Base-by-base conservation (phyloP, 164 flowering plant genomes). In the Umbilicus rupestris region DNA sequence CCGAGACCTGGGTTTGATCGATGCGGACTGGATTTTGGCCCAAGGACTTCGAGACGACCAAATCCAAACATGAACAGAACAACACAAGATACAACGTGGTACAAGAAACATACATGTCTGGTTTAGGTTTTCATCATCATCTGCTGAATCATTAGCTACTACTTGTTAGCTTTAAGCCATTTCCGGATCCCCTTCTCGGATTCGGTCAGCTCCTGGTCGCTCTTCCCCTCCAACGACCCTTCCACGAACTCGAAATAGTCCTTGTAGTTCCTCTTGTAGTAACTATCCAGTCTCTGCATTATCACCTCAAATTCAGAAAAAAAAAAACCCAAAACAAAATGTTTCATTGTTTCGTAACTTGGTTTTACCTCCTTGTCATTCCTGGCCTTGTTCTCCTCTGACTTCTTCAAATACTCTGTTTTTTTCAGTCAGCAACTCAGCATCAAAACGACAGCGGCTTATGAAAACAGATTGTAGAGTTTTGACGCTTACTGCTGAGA, bases 191-290 rank as follows among this genome's bases (percentile, higher is more conserved):
- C 89, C 79, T 90, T 88, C 72, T 93, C 98, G 5, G 97, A 35
- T 77, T 93, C 92, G 2, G 92, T 50, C 11, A 90, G 84, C 66
- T 79, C 67, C 59, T 65, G 4, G 35, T 75, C 88, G 8, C 73
- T 70, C 80, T 80, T 89, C 33, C 72, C 83, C 69, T 66, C 76
- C 66, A 87, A 35, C 37, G 87, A 65, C 39, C 98, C 98, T 75
- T 86, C 92, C 20, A 81, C 72, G 37, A 84, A 84, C 42, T 80
- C 92, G 68, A 93, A 93, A 77, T 93, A 93, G 64, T 93, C 98
- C 76, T 79, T 86, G 84, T 88, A 90, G 73, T 93, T 93, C 31
- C 97, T 76, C 79, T 82, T 93, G 84, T 88, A 88, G 72, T 84
- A 93, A 50, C 80, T 84, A 16, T 90, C 90, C 76, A 90, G 49